Base-by-base conservation (phyloP, 139 green algal species). In the Chloropicon primus region DNA sequence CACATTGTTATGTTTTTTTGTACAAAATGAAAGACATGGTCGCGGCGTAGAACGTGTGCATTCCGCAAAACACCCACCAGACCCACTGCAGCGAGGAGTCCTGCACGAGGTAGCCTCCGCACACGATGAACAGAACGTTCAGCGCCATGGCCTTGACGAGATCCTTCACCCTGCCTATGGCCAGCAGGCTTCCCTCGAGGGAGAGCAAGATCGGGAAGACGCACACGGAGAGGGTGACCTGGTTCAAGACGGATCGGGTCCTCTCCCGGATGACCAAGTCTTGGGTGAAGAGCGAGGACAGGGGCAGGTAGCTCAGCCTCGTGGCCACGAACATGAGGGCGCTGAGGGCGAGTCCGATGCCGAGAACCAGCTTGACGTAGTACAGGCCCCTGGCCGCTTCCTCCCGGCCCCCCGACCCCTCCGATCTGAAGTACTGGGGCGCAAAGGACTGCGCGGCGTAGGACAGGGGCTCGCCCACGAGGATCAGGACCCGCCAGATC, bases 121-220 rank as follows among this genome's bases (percentile, higher is more conserved):
- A 22, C 28, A 75, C 22, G 41, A 76, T 62, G 2, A 78, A 22
- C 0, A 54, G 21, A 1, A 75, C 53, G 79, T 86, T 86, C 21
- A 74, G n/a, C 2, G 72, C 23, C 79, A 84, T 82, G 22, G 71
- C 71, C 0, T 23, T 25, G 1, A 79, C 25, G 24, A 84, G 80
- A 74, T 80, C 81, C 1, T 23, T 27, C 25, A 74, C 72, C 53
- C 82, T 75, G n/a, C 82, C 73, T 24, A 72, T 77, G 27, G 79
- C 82, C 17, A 86, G 77, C 41, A 86, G 75, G 54, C 80, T 84
- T 71, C 82, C 82, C 74, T 86, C 82, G 25, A 75, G 82, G 54
- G 77, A 80, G 79, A 86, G 82, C 25, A 78, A 82, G 41, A 41
- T 23, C 3, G 82, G 82, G 77, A 84, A 80, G 1, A 81, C 24